A percentile compares a stretch with the other conserved stretches of the same genome.
These are phyloP conservation scores for Posidonia oceanica DNA, from an alignment of 116 monocot genomes.

Conservation along the genomic window DNA sequence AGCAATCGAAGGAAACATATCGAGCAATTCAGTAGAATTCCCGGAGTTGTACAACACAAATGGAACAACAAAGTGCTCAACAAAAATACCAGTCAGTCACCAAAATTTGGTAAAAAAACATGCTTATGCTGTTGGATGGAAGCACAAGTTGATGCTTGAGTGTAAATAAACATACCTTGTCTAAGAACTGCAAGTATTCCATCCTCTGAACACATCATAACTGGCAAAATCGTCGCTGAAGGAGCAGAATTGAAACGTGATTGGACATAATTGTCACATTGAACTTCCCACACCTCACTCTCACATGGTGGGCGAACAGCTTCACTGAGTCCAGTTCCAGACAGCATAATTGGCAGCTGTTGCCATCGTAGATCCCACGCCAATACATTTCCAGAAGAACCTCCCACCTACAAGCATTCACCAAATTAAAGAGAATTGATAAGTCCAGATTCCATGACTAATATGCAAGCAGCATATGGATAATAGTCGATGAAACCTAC, in stretches of 20 bases:
- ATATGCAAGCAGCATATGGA: too few species aligned
- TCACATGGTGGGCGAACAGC: conserved; percentile 34
- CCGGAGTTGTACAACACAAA: too few species aligned
- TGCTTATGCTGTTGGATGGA: not conserved
- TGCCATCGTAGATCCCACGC: conserved; percentile 91
- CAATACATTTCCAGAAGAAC: conserved; percentile 77
- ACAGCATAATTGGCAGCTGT: conserved; percentile 67
- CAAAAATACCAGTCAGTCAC: not conserved
- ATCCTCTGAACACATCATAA: conserved; percentile 93
- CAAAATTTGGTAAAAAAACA: not conserved
- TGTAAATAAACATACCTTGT: conserved; percentile 46
- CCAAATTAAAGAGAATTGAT: not conserved
- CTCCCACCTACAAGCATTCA: conserved; percentile 51
- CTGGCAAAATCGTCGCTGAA: conserved; percentile 52
- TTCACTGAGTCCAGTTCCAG: conserved; percentile 38
- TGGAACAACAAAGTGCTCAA: too few species aligned
- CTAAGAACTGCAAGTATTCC: conserved; percentile 71
- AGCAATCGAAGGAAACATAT: too few species aligned
- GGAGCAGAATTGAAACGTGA: conserved; percentile 29
- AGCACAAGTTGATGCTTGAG: not conserved
- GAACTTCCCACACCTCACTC: conserved; percentile 96
- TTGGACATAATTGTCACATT: conserved; percentile 53
- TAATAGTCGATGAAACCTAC: too few species aligned
- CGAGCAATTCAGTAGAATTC: too few species aligned
- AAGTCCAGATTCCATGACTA: too few species aligned